phyloP scores from a whole-genome alignment of 2,329 filamentous ascomycete species.

The Colletotrichum eleusines region DNA sequence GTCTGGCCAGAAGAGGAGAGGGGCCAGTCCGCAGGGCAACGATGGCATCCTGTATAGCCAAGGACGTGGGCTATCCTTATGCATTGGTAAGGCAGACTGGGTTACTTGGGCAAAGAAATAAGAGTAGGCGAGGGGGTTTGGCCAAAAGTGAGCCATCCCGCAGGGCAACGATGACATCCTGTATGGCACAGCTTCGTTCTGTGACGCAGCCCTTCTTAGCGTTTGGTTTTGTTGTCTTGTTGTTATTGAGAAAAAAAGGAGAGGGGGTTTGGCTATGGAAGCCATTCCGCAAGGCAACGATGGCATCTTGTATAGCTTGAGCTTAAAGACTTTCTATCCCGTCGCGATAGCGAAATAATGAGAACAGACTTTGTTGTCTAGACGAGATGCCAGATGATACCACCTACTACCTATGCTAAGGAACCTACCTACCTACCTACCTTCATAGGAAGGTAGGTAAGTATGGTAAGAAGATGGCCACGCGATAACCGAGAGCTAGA shows the following conservation, averaged over 20 bases:
- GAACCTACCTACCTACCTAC: too few relatives aligned
- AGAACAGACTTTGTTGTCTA: slow-evolving; percentile 4
- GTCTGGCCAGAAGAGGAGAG: slow-evolving; percentile 37
- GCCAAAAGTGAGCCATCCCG: slow-evolving; percentile 35
- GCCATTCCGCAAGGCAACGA: slow-evolving; percentile 43
- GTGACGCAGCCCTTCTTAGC: slow-evolving; percentile 34
- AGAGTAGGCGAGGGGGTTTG: slow-evolving; percentile 30
- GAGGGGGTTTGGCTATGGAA: slow-evolving; percentile 33
- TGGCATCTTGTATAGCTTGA: slow-evolving; percentile 42
- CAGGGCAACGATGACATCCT: slow-evolving; percentile 43
- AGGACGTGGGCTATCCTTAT: slow-evolving; percentile 19
- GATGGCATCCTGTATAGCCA: slow-evolving; percentile 47
- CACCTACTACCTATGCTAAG: too few relatives aligned
- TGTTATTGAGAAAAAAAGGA: slow-evolving; percentile 4
- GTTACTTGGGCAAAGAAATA: slow-evolving; percentile 4
- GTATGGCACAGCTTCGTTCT: slow-evolving; percentile 28
- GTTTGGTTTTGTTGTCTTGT: slow-evolving; percentile 15
- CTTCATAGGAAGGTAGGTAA: too few relatives aligned
- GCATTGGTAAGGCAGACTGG: slow-evolving; percentile 3
- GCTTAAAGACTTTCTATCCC: slow-evolving; percentile 26
- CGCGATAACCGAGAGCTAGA: not conserved
- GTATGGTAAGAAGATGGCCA: not conserved
- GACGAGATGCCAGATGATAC: not conserved
- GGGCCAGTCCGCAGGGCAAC: slow-evolving; percentile 46
- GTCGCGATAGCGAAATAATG: slow-evolving; percentile 22